Evolutionary conservation across 768 basidiomycete species (phyloP), one percentile per base, ranked within the genome.

Genomic region (Mycena amicta): DNA sequence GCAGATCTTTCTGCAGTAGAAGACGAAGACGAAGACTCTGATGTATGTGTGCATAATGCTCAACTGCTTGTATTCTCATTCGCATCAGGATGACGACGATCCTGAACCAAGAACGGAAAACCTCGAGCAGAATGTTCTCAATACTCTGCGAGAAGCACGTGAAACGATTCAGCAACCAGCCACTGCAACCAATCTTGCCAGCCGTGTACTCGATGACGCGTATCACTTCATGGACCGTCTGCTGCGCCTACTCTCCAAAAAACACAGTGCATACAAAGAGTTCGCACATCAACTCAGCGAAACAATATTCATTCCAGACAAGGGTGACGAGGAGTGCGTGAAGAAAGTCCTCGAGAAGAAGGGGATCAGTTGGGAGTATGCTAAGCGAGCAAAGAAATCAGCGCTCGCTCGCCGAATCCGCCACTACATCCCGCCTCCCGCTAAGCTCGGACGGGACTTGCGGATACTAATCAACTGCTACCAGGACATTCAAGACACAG

Each of bases 191-290:
- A 49, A 29, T 3, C n/a, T 56, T 11, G 29, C 31, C 4, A 50
- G 31, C 20, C 55, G 55, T 12, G 55, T 56, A 11, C 47, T 56
- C 4, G 47, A 56, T 8, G 55, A 56, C 33, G 55, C 47, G 8
- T 56, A 50, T 16, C 55, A 56, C n/a, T 50, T 47, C 47, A 56
- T 56, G 55, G 55, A 56, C 28, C 55, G 55, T 6, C 47, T 56
- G 18, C 55, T 56, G 1, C 47, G 55, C 25, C 47, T 54, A 1
- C n/a, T 56, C n/a, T 49, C 54, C 29, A 55, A 55, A 20, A 55
- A 55, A 22, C 54, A 50, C 22, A 16, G 31, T 8, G 47, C 47
- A 1, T 54, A 39, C 31, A 46, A 49, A 13, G 54, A 55, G 31
- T 55, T 55, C 26, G 43, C 54, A 12, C 54, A 55, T 33, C 20